phyloP scores from a whole-genome alignment of 768 basidiomycete species.

The Daedaleopsis nitida region DNA sequence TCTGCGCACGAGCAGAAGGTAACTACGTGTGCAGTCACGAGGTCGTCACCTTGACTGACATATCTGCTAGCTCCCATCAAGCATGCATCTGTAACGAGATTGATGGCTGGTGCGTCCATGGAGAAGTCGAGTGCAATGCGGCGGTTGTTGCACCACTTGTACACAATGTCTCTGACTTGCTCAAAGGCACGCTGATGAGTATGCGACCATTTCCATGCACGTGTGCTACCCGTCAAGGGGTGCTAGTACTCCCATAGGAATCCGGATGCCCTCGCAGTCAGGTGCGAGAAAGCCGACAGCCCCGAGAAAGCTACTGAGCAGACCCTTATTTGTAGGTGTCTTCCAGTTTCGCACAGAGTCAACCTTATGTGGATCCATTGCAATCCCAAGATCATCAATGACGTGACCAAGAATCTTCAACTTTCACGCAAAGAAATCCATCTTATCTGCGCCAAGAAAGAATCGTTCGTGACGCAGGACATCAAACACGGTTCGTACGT shows the following conservation, averaged over 20 bases:
- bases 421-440: conserved; percentile 23
- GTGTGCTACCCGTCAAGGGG: not conserved
- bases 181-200: conserved; percentile 34
- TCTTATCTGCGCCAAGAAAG: conserved; percentile 23
- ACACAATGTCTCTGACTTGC: conserved; percentile 18
- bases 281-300: conserved; percentile 33
- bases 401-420: conserved; percentile 29
- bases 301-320: conserved; percentile 34
- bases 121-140: conserved; percentile 25
- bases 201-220: conserved; percentile 23
- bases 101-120: conserved; percentile 16
- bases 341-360: conserved; percentile 31
- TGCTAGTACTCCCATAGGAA: too few species aligned
- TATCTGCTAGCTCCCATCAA: conserved; percentile 21
- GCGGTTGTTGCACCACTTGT: conserved; percentile 7
- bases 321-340: conserved; percentile 26
- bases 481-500: conserved; percentile 20
- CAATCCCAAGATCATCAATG: conserved; percentile 23
- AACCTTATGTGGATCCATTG: conserved; percentile 28
- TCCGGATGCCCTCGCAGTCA: conserved; percentile 14
- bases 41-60: conserved; percentile 25
- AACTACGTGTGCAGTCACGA: conserved; percentile 13
- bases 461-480: conserved; percentile 8
- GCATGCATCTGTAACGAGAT: conserved; percentile 26
- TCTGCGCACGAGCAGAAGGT: conserved; percentile 30